Evolutionary conservation across 768 basidiomycete genomes (phyloP).

Genomic region (Suillus discolor): DNA sequence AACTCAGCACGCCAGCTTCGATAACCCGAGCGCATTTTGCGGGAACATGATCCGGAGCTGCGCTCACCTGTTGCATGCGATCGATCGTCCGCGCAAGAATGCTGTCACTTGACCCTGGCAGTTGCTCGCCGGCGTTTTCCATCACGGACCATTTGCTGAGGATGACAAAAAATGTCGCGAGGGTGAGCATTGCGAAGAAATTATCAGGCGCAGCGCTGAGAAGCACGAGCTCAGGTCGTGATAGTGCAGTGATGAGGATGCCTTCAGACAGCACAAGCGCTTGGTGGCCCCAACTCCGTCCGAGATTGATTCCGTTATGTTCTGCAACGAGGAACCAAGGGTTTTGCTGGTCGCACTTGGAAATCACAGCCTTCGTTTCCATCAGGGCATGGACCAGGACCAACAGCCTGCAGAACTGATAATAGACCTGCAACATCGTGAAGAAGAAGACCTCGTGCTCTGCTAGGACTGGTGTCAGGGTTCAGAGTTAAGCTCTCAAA

Average conservation of each 20-base stretch:
- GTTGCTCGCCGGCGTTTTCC: conserved; percentile 34
- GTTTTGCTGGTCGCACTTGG: conserved; percentile 14
- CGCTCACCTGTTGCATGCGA: conserved; percentile 35
- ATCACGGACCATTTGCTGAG: conserved; percentile 44
- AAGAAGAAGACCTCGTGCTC: conserved; percentile 45
- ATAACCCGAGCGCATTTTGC: conserved; percentile 47
- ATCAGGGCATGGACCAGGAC: conserved; percentile 39
- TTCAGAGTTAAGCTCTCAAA: conserved; percentile 20
- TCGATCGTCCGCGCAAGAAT: conserved; percentile 39
- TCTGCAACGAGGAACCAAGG: conserved; percentile 37
- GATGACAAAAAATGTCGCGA: conserved; percentile 46
- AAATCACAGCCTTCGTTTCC: conserved; percentile 26
- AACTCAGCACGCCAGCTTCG: conserved; percentile 32
- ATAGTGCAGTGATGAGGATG: conserved; percentile 37
- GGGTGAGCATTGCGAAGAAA: conserved; percentile 43
- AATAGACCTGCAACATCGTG: conserved; percentile 43
- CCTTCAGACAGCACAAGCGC: conserved; percentile 41
- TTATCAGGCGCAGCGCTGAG: conserved; percentile 45
- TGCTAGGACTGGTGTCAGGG: conserved; percentile 40
- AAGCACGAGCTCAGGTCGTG: conserved; percentile 34
- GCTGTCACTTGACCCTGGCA: conserved; percentile 41
- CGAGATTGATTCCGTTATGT: conserved; percentile 37
- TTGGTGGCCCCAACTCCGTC: conserved; percentile 40
- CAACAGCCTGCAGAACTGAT: conserved; percentile 42
- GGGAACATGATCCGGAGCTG: conserved; percentile 41